Evolutionary conservation across 192 early-diverging fungal species (phyloP), one percentile per base, ranked within the genome.

Genomic region (Dissophora ornata): DNA sequence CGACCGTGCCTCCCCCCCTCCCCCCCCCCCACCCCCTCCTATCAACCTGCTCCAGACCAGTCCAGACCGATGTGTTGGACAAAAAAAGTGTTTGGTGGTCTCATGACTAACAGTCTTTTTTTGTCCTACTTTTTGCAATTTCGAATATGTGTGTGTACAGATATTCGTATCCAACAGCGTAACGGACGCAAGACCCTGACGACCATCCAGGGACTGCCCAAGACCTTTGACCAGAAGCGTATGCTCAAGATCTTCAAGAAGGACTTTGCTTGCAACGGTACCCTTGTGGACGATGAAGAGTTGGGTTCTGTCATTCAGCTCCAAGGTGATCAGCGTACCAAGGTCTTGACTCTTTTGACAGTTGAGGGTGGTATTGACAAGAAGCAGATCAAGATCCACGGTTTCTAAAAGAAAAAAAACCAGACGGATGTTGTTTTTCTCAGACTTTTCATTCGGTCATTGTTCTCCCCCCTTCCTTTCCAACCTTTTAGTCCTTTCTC

Each of bases 211-310:
- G 97, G 97, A 33, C 87, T 99, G 29, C 89, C 94, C 51, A 81
- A 81, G 21, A 89, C 94, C 62, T 86, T 94, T 61, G 96, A 97
- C 81, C 86, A 89, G 67, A 97, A 97, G 86, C 88, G 88, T 57
- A 83, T 99, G 71, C 85, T 97, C 71, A 99, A 99, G 86, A 92
- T 90, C 53, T 95, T 99, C 79, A 99, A 97, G 86, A 96, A 96
- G 85, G 90, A 92, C 32, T 97, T 96, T 80, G 96, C 94, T 34
- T 99, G 97, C 87, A 96, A 95, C 83, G 97, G 97, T 41, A 95
- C 88, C n/a, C 83, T 99, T 36, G 89, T 97, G 34, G 84, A 94
- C 68, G 95, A 98, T 87, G 91, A 96, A 79, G 93, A 96, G 69
- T 82, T 90, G 59, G 97, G 96, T 26, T 84, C 93, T 57, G 90